Conservation (phyloP, 176 grass and related monocot species). For the Lolium multiflorum region DNA sequence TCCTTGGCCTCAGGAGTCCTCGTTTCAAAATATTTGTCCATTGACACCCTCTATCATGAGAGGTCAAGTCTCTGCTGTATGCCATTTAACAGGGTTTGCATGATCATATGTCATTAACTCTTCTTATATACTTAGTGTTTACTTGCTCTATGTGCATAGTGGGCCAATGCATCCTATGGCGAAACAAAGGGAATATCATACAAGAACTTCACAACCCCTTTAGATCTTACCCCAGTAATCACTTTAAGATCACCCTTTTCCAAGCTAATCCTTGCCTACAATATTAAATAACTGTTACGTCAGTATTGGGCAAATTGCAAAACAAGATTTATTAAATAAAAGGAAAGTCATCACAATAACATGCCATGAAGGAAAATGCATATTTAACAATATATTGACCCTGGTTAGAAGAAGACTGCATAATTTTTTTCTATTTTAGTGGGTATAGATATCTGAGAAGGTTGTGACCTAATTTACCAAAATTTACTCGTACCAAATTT, state of each 20-base stretch:
- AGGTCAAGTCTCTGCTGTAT: background rate
- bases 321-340: slow-evolving; percentile 2
- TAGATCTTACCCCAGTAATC: background rate
- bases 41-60: background rate
- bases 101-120: background rate
- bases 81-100: background rate
- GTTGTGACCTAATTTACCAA: background rate
- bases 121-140: background rate
- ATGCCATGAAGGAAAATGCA: slow-evolving; percentile 30
- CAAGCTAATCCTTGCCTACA: background rate
- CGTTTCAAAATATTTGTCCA: background rate
- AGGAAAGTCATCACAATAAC: slow-evolving; percentile 16
- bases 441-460: slow-evolving; percentile 11
- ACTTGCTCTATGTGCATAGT: background rate
- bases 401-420: background rate
- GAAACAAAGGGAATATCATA: background rate
- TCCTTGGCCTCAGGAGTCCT: background rate
- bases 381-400: background rate
- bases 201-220: background rate
- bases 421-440: background rate
- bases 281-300: slow-evolving; percentile 17
- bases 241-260: background rate
- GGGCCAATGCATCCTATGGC: background rate
- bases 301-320: slow-evolving; percentile 6
- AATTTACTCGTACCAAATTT: slow-evolving; percentile 44